Base-by-base conservation (phyloP, 2,329 filamentous ascomycete species). In the Fusarium hostae region DNA sequence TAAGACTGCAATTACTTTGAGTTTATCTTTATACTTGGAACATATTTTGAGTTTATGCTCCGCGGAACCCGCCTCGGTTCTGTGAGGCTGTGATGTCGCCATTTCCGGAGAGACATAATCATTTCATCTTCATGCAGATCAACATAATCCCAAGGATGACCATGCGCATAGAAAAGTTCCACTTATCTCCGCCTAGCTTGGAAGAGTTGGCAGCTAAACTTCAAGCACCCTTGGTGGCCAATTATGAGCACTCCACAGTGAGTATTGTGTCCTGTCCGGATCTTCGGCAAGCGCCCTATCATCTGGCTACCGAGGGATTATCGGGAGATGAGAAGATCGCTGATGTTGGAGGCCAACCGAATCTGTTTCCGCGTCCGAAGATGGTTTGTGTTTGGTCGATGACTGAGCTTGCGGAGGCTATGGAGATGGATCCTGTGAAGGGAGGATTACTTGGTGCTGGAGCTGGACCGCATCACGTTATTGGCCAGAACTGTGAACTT, bases 161-260 rank as follows among this genome's bases (percentile, higher is more conserved):
- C n/a, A 52, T 63, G 61, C 32, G 16, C 9, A 11, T 59, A 1
- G 40, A 57, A 32, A 66, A 63, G 24, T 61, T 68, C 35, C 26
- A 56, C 6, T 70, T 80, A 8, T 68, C 68, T 18, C 76, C 78
- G 6, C 78, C 78, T 2, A 52, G 61, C 3, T 76, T 80, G 2
- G 66, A 74, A 10, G 32, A 52, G 6, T 0, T 80, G 6, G 73
- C 71, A 11, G 43, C 55, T 4, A 58, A 37, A 11, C 63, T 81
- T 20, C 40, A 41, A 13, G 54, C 62, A 7, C 34, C 32, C 32
- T 52, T 52, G 13, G 32, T 32, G 9, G 32, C 22, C 34, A 52
- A 39, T 26, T 52, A 52, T 39, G 32, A 52, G 18, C 32, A 39
- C 48, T 52, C 22, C 48, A n/a, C 48, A 11, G 48, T 39, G 24